phyloP scores from a whole-genome alignment of 2,329 filamentous ascomycete genomes.

The Monosporascus sp. region DNA sequence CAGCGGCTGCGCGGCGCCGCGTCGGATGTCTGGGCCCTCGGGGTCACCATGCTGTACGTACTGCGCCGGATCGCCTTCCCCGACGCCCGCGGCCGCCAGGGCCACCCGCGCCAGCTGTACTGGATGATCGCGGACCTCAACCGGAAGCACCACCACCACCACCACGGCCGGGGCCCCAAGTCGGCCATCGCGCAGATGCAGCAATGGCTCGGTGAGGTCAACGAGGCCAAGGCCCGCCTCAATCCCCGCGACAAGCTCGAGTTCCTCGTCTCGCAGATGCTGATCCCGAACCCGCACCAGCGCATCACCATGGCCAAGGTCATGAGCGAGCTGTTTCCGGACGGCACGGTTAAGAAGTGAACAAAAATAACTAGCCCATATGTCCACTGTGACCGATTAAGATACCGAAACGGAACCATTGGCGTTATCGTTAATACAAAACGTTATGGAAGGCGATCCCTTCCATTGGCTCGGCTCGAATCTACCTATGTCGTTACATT shows the following conservation, averaged over 20 bases:
- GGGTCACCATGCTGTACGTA: conserved; percentile 57
- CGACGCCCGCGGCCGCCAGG: conserved; percentile 43
- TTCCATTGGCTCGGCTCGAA: too few species aligned
- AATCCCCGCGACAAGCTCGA: conserved; percentile 45
- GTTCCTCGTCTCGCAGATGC: conserved; percentile 48
- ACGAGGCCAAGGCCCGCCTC: conserved; percentile 41
- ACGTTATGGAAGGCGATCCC: too few species aligned
- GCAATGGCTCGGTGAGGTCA: conserved; percentile 50
- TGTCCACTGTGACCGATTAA: too few species aligned
- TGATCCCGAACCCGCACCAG: conserved; percentile 44
- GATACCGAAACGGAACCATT: too few species aligned
- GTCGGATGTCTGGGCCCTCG: conserved; percentile 56
- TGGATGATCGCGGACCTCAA: conserved; percentile 56
- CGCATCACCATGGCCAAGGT: conserved; percentile 51
- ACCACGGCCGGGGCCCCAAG: conserved; percentile 10
- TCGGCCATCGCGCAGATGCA: conserved; percentile 49
- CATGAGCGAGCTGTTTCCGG: conserved; percentile 36
- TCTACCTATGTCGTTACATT: too few species aligned
- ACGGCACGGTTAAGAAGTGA: conserved; percentile 22
- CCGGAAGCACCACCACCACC: conserved; percentile 26
- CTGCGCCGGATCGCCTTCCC: conserved; percentile 51
- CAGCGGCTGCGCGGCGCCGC: conserved; percentile 47
- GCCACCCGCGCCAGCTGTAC: conserved; percentile 47
- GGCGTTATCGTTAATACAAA: too few species aligned
- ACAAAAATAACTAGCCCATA: not conserved